Evolutionary conservation across 768 basidiomycete species (phyloP).

Genomic region (Panellus pusillus): DNA sequence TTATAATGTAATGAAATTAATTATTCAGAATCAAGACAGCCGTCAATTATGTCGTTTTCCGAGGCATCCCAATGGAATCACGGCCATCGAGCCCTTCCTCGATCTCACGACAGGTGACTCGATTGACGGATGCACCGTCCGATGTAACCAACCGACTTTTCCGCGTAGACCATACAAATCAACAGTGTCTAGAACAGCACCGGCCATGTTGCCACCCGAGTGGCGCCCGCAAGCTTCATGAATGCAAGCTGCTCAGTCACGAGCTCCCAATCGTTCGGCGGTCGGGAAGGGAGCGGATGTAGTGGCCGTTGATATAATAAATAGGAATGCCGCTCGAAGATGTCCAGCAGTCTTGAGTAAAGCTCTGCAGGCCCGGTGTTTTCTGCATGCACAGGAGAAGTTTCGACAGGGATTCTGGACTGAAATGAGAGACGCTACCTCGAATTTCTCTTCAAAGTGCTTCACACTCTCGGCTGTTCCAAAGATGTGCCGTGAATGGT

Average conservation of each 20-base stretch:
- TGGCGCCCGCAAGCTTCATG: constrained; percentile 12
- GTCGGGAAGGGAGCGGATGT: constrained; percentile 6
- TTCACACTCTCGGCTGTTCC: too few relatives aligned
- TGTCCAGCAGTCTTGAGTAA: constrained; percentile 22
- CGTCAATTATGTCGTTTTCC: constrained; percentile 10
- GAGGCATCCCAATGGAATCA: constrained; percentile 5
- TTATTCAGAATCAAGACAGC: too few relatives aligned
- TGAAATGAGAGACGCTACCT: too few relatives aligned
- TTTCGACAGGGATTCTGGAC: too few relatives aligned
- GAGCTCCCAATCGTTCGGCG: constrained; percentile 13
- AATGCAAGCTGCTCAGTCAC: constrained; percentile 12
- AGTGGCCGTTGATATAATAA: constrained; percentile 19
- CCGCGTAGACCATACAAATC: constrained; percentile 7
- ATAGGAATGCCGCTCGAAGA: constrained; percentile 18
- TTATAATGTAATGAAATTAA: too few relatives aligned
- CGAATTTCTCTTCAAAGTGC: too few relatives aligned
- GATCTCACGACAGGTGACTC: constrained; percentile 4
- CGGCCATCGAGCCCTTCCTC: background rate
- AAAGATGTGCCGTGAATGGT: too few relatives aligned
- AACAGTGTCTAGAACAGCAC: constrained; percentile 4
- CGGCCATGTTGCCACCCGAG: constrained; percentile 2
- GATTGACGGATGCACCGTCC: constrained; percentile 17
- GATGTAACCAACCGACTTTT: constrained; percentile 12
- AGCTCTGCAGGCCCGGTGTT: too few relatives aligned
- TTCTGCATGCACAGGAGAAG: too few relatives aligned